These are phyloP conservation scores for Alternaria ventricosa DNA, from an alignment of 2,329 filamentous ascomycete genomes.

Conservation along the genomic window DNA sequence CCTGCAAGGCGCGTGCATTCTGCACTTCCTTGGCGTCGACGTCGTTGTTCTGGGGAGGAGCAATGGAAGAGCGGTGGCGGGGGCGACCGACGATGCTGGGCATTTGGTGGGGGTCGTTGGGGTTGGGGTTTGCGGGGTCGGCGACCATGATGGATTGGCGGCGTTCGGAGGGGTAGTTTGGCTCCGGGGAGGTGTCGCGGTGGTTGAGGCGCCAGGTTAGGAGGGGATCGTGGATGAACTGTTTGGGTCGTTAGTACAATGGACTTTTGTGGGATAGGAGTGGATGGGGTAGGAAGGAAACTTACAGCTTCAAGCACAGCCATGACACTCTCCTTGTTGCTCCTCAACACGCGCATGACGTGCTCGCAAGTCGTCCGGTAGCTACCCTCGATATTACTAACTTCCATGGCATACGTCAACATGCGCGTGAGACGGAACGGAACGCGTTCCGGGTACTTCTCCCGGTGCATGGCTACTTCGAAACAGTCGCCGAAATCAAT, in stretches of 20 bases:
- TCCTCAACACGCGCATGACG: slow-evolving; percentile 93
- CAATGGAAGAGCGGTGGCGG: slow-evolving; percentile 46
- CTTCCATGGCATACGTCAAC: slow-evolving; percentile 99
- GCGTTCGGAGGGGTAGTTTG: slow-evolving; percentile 66
- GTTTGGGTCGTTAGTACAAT: slow-evolving; percentile 7
- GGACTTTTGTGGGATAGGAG: too few relatives aligned
- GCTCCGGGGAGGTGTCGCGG: slow-evolving; percentile 63
- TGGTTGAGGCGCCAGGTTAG: slow-evolving; percentile 89
- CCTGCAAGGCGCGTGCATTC: slow-evolving; percentile 90
- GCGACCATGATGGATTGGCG: slow-evolving; percentile 65
- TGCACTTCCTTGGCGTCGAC: slow-evolving; percentile 73
- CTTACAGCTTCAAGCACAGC: slow-evolving; percentile 95
- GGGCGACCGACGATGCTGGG: slow-evolving; percentile 39
- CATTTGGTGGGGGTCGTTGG: slow-evolving; percentile 25
- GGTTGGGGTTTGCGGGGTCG: slow-evolving; percentile 21
- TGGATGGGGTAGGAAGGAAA: slow-evolving; percentile 32
- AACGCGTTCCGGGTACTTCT: slow-evolving; percentile 97
- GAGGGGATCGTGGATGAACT: slow-evolving; percentile 99
- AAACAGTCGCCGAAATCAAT: slow-evolving; percentile 99
- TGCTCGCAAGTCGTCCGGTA: slow-evolving; percentile 98
- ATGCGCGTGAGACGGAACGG: slow-evolving; percentile 98
- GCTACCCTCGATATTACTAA: slow-evolving; percentile 98
- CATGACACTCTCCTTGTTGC: slow-evolving; percentile 99
- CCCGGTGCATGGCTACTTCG: slow-evolving; percentile 98
- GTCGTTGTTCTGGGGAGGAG: slow-evolving; percentile 46